These are phyloP conservation scores for Dactylellina drechsleri DNA, from an alignment of 2,329 filamentous ascomycete genomes.

Conservation along the genomic window DNA sequence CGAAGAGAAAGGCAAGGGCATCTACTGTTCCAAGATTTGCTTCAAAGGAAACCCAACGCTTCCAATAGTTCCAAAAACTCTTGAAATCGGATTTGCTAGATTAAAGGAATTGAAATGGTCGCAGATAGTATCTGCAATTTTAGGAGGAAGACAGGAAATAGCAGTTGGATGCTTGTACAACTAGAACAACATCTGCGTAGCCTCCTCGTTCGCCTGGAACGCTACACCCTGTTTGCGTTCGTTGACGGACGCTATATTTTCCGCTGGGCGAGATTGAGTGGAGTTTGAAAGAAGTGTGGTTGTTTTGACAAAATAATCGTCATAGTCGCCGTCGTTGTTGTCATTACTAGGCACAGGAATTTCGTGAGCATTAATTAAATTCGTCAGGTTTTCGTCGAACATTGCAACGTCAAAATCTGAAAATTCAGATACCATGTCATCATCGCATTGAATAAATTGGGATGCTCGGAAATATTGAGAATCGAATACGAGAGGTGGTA, in stretches of 20 bases:
- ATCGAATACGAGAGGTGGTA: neutral
- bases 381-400: conserved; percentile 18
- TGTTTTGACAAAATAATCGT: conserved; percentile 23
- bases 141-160: conserved; percentile 8
- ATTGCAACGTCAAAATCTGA: conserved; percentile 18
- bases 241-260: neutral
- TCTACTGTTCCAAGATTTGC: neutral
- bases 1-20: neutral
- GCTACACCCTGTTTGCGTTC: neutral
- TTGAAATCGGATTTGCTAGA: conserved; percentile 16
- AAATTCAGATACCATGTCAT: conserved; percentile 32
- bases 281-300: neutral
- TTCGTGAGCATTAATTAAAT: neutral
- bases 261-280: neutral
- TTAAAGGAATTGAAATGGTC: conserved; percentile 16
- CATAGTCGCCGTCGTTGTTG: conserved; percentile 1
- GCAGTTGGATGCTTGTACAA: conserved; percentile 17
- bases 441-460: conserved; percentile 2
- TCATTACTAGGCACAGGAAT: neutral
- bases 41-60: conserved; percentile 27
- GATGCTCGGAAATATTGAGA: neutral
- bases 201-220: conserved; percentile 30
- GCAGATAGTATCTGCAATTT: conserved; percentile 18
- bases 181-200: conserved; percentile 44
- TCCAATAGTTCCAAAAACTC: conserved; percentile 11